These are phyloP conservation scores for Nepenthes mirabilis DNA, from an alignment of 148 eudicot species.

Conservation along the genomic window DNA sequence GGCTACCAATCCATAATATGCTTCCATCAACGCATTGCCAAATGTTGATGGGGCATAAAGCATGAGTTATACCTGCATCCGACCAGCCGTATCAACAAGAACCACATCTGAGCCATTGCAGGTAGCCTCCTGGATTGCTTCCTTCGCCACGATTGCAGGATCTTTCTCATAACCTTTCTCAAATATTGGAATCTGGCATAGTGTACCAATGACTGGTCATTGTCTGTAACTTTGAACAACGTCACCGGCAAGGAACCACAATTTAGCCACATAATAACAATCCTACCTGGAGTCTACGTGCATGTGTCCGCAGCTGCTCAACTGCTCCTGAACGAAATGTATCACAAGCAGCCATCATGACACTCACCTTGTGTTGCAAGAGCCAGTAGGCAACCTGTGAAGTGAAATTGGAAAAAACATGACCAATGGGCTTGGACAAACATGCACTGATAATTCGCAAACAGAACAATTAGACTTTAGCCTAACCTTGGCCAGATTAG, in stretches of 20 bases:
- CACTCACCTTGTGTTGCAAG: constrained; percentile 73
- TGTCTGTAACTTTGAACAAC: too few relatives aligned
- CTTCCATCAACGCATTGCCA: too few relatives aligned
- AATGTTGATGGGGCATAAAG: background rate
- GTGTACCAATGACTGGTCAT: too few relatives aligned
- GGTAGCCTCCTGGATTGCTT: constrained; percentile 87
- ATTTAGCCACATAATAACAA: background rate
- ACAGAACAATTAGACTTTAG: background rate
- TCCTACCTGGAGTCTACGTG: constrained; percentile 84
- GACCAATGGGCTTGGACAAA: background rate
- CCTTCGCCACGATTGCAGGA: constrained; percentile 96
- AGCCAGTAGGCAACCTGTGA: constrained; percentile 96
- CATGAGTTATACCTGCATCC: constrained; percentile 65
- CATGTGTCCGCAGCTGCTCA: constrained; percentile 97
- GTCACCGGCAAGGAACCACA: too few relatives aligned
- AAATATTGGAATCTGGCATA: constrained; percentile 70
- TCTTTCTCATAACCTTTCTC: constrained; percentile 99
- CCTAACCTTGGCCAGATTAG: constrained; percentile 89
- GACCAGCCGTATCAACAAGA: constrained; percentile 98
- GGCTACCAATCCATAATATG: too few relatives aligned
- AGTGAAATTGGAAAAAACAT: constrained; percentile 1
- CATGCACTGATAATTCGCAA: background rate
- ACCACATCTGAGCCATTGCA: constrained; percentile 94
- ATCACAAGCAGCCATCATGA: constrained; percentile 99
- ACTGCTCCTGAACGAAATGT: constrained; percentile 98